These are phyloP conservation scores for Leccinum longicurvipes DNA, from an alignment of 768 basidiomycete species.

Conservation along the genomic window DNA sequence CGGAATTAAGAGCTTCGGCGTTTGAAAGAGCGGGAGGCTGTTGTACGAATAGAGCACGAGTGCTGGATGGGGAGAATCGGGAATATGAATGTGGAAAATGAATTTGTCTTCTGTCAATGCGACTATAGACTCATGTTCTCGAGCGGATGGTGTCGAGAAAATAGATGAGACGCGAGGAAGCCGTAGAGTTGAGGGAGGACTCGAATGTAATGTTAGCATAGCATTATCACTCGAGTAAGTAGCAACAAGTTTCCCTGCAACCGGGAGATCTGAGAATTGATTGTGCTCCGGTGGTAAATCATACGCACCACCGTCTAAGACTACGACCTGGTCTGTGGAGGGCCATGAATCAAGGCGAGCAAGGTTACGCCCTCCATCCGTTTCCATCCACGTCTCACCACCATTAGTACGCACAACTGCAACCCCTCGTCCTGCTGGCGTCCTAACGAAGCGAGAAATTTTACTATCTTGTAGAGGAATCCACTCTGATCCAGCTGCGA, in stretches of 20 bases:
- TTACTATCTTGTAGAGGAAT: conserved; percentile 46
- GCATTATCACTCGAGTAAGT: conserved; percentile 53
- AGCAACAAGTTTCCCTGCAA: conserved; percentile 50
- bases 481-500: conserved; percentile 39
- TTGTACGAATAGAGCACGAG: conserved; percentile 48
- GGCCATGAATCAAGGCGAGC: conserved; percentile 50
- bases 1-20: conserved; percentile 57
- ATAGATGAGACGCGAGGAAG: conserved; percentile 56
- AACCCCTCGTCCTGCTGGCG: conserved; percentile 75
- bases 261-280: conserved; percentile 8
- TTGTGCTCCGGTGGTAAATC: not conserved
- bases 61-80: conserved; percentile 32
- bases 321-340: conserved; percentile 63
- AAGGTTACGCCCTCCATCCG: conserved; percentile 46
- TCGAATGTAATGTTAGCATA: conserved; percentile 52
- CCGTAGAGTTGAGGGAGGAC: conserved; percentile 37
- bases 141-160: conserved; percentile 61
- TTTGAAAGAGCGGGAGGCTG: conserved; percentile 48
- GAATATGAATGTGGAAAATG: conserved; percentile 54
- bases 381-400: conserved; percentile 64
- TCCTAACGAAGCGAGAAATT: conserved; percentile 66
- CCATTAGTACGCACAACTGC: conserved; percentile 58
- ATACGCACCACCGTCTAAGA: conserved; percentile 59
- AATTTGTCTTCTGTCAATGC: conserved; percentile 62
- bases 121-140: conserved; percentile 53